A percentile compares a stretch with the other conserved stretches of the same genome.
Evolutionary conservation across 202 grass and related monocot species (phyloP).

Genomic region (Zoysia matrella): DNA sequence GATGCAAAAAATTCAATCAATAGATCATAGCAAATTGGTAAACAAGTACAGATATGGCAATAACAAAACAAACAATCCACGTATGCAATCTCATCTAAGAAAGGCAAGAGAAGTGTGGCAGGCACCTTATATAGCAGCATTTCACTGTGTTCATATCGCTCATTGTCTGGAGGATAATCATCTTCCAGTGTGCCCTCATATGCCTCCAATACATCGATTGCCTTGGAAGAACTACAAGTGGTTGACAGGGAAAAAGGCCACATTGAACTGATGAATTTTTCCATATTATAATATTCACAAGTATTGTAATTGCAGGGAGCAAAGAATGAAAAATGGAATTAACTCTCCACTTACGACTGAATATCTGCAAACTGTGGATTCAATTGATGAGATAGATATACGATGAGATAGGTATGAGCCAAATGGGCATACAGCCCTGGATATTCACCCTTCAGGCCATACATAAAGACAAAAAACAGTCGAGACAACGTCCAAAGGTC

Average conservation of each 20-base stretch:
- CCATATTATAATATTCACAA: not conserved
- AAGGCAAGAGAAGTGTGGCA: slow-evolving; percentile 27
- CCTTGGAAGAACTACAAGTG: slow-evolving; percentile 76
- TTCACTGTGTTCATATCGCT: slow-evolving; percentile 96
- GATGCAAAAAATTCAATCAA: slow-evolving; percentile 1
- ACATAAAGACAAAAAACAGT: not conserved
- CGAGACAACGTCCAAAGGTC: not conserved
- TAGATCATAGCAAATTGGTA: not conserved
- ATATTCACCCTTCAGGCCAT: not conserved
- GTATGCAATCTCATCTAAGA: not conserved
- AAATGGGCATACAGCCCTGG: not conserved
- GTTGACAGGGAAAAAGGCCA: slow-evolving; percentile 12
- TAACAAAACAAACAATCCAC: slow-evolving; percentile 9
- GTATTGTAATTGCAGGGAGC: not conserved
- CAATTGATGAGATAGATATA: not conserved
- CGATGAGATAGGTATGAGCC: not conserved
- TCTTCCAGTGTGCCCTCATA: slow-evolving; percentile 98
- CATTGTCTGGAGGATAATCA: slow-evolving; percentile 98
- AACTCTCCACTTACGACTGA: slow-evolving; percentile 4
- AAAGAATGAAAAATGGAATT: slow-evolving; percentile 29
- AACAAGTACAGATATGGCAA: slow-evolving; percentile 16
- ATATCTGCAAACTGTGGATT: not conserved
- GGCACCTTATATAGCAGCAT: slow-evolving; percentile 98
- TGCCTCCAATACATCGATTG: slow-evolving; percentile 96
- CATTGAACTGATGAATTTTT: slow-evolving; percentile 26